phyloP scores from a whole-genome alignment of 768 basidiomycete genomes.

The Tulasnella sp. region DNA sequence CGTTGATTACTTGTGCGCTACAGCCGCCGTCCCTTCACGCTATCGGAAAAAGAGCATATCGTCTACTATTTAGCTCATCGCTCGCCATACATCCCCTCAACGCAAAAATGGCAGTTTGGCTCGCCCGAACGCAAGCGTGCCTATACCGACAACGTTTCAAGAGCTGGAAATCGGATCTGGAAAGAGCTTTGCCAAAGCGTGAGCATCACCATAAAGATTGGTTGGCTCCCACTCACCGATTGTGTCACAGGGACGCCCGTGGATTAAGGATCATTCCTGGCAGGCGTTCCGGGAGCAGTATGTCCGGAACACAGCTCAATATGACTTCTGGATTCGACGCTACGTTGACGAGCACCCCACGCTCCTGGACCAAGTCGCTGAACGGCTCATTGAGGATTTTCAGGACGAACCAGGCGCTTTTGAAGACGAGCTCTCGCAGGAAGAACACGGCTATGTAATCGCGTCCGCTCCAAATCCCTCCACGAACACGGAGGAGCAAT shows the following conservation, averaged over 20 bases:
- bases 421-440: not conserved
- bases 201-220: not conserved
- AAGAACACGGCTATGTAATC: not conserved
- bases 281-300: not conserved
- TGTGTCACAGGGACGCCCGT: not conserved
- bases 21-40: not conserved
- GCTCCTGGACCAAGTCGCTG: not conserved
- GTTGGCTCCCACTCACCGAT: not conserved
- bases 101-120: not conserved
- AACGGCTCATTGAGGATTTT: not conserved
- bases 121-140: not conserved
- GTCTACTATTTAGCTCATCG: not conserved
- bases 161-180: conserved; percentile 4
- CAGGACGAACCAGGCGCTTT: not conserved
- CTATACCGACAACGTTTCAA: not conserved
- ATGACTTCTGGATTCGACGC: conserved; percentile 11
- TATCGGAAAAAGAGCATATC: not conserved
- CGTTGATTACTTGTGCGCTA: not conserved
- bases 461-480: not conserved
- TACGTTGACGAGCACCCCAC: not conserved
- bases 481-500: not conserved
- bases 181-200: conserved; percentile 3
- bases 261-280: not conserved
- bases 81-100: not conserved
- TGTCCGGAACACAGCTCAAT: not conserved